phyloP scores from a whole-genome alignment of 768 basidiomycete genomes.

The Krasilnikovozyma curviuscula region DNA sequence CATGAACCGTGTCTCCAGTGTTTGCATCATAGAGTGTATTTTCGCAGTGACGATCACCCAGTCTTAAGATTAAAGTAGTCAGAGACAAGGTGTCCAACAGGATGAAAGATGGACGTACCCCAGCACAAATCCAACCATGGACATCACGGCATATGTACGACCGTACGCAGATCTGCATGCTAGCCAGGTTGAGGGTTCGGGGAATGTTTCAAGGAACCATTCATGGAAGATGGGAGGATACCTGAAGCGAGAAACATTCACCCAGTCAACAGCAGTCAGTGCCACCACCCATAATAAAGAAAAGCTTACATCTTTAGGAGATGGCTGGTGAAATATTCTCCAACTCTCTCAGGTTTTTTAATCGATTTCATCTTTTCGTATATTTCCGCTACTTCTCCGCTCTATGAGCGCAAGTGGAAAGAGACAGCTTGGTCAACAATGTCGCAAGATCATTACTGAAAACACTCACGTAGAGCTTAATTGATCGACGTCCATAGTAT shows the following conservation, averaged over 20 bases:
- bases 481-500: constrained; percentile 39
- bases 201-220: constrained; percentile 94
- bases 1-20: constrained; percentile 80
- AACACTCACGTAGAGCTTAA: constrained; percentile 34
- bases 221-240: constrained; percentile 79
- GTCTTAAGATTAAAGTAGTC: constrained; percentile 29
- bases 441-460: not conserved
- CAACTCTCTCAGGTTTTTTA: constrained; percentile 2
- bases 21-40: constrained; percentile 82
- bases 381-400: constrained; percentile 14
- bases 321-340: not conserved
- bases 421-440: not conserved
- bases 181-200: constrained; percentile 89
- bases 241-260: constrained; percentile 26
- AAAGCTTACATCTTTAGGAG: not conserved
- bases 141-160: constrained; percentile 88
- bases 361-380: constrained; percentile 4
- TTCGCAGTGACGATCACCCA: constrained; percentile 93
- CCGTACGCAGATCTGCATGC: constrained; percentile 67
- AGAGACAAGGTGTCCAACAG: not conserved
- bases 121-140: constrained; percentile 91
- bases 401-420: constrained; percentile 12
- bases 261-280: not conserved
- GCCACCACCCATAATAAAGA: not conserved
- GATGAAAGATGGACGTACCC: constrained; percentile 48